These are phyloP conservation scores for Silene conica DNA, from an alignment of 148 eudicot species.

Conservation along the genomic window DNA sequence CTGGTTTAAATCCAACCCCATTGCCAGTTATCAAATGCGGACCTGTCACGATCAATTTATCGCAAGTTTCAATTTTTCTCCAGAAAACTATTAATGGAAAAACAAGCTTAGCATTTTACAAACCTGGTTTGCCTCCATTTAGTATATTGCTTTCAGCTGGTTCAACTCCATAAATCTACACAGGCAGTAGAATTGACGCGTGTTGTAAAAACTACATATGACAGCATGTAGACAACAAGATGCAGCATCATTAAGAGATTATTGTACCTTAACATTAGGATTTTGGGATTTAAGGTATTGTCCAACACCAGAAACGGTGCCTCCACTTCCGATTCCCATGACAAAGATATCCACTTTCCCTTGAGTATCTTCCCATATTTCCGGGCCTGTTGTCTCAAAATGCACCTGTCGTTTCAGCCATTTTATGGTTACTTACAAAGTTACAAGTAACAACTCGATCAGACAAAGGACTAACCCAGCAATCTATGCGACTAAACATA, in stretches of 20 bases:
- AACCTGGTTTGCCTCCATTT: slow-evolving; percentile 98
- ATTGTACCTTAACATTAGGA: slow-evolving; percentile 76
- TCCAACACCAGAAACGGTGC: slow-evolving; percentile 96
- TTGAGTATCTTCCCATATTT: slow-evolving; percentile 91
- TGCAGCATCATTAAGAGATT: not conserved
- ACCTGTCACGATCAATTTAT: slow-evolving; percentile 34
- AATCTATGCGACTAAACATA: not conserved
- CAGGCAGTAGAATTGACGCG: not conserved
- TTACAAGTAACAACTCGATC: not conserved
- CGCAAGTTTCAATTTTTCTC: not conserved
- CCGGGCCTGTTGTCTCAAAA: slow-evolving; percentile 98
- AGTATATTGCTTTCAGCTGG: slow-evolving; percentile 89
- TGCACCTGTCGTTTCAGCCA: slow-evolving; percentile 48
- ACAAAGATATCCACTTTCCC: slow-evolving; percentile 91
- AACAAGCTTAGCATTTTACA: slow-evolving; percentile 1
- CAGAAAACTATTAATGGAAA: not conserved
- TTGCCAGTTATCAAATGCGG: slow-evolving; percentile 95
- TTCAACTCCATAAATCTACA: slow-evolving; percentile 87
- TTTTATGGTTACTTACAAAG: not conserved
- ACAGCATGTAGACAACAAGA: not conserved
- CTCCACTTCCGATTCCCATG: slow-evolving; percentile 99
- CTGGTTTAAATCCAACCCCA: slow-evolving; percentile 96
- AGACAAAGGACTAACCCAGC: not conserved
- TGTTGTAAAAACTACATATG: not conserved
- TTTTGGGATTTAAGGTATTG: slow-evolving; percentile 85